Conservation (phyloP, 352 stramenopile species). For the Globisporangium nodosum region DNA sequence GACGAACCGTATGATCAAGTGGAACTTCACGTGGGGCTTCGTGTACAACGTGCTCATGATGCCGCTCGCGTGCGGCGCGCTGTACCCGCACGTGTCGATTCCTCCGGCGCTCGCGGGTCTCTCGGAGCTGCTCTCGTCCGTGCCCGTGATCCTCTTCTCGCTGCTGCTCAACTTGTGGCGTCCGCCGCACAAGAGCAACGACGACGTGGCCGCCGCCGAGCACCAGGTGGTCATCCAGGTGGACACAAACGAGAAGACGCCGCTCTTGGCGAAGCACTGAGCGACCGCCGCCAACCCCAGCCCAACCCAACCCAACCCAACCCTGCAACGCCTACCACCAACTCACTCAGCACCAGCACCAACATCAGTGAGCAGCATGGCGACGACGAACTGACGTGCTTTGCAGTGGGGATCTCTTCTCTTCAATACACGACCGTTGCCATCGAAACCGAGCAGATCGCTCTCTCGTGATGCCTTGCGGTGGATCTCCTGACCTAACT, state of each 20-base stretch:
- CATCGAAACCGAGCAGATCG: background rate
- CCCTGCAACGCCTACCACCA: background rate
- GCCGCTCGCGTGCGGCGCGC: conserved; percentile 58
- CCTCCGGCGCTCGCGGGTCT: conserved; percentile 62
- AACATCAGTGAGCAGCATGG: background rate
- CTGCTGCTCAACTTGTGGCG: conserved; percentile 64
- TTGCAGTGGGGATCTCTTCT: background rate
- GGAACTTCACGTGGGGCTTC: conserved; percentile 73
- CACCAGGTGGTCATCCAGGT: conserved; percentile 30
- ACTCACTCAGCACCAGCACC: background rate
- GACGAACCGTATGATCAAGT: conserved; percentile 65
- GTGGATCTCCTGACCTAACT: too few relatives aligned
- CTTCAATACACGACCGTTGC: background rate
- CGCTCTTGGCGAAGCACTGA: conserved; percentile 19
- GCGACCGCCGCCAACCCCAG: background rate
- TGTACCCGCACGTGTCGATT: conserved; percentile 64
- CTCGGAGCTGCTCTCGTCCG: conserved; percentile 65
- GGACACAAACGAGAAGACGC: conserved; percentile 24
- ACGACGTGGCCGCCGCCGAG: conserved; percentile 6
- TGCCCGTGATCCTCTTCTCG: conserved; percentile 77
- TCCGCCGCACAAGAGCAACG: conserved; percentile 27
- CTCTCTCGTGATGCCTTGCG: too few relatives aligned
- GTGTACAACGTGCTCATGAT: conserved; percentile 76
- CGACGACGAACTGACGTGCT: background rate
- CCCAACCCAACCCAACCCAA: background rate